Evolutionary conservation across 768 basidiomycete genomes (phyloP), one percentile per base, ranked within the genome.

Genomic region (Mycena rebaudengoi): DNA sequence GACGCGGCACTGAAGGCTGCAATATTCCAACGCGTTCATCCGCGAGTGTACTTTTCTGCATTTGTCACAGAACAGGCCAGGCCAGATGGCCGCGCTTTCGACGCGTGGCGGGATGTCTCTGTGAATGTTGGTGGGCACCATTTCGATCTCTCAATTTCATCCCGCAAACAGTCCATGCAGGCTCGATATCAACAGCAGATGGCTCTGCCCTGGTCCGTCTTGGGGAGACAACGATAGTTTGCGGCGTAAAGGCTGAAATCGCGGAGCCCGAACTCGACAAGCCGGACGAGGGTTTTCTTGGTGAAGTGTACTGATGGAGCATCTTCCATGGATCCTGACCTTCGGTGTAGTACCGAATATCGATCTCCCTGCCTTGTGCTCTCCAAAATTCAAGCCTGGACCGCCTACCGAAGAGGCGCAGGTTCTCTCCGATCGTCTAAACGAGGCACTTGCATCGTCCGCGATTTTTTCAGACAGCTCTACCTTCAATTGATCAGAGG

Each of bases 321-420:
- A n/a, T n/a, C n/a, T n/a, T n/a, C n/a, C n/a, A n/a, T n/a, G n/a
- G n/a, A n/a, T 35, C 43, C 26, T 53, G 60, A 49, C 26, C 25
- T 60, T n/a, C 39, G 25, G 28, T 66, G 21, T 62, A 96, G 97
- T 99, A 0, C 97, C 98, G 2, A 99, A 99, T 71, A 80, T 99
- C 66, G 97, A 99, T 75, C 85, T 99, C 2, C 92, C 96, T 2
- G 92, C 97, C 0, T 85, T 99, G 59, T 98, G 95, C 73, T 96
- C 95, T 8, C 90, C 97, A 0, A 88, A 86, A 69, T 99, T 98
- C 82, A 96, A 96, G 70, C 93, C 97, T 33, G 98, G 98, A 3
- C 96, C 98, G 1, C 98, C 98, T 0, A 84, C 88, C 0, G 96
- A 98, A 64, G 96, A 99, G 73, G 96, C 96, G 0, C 98, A 99